phyloP scores from a whole-genome alignment of 2,329 filamentous ascomycete species.

The Talaromyces sp. region DNA sequence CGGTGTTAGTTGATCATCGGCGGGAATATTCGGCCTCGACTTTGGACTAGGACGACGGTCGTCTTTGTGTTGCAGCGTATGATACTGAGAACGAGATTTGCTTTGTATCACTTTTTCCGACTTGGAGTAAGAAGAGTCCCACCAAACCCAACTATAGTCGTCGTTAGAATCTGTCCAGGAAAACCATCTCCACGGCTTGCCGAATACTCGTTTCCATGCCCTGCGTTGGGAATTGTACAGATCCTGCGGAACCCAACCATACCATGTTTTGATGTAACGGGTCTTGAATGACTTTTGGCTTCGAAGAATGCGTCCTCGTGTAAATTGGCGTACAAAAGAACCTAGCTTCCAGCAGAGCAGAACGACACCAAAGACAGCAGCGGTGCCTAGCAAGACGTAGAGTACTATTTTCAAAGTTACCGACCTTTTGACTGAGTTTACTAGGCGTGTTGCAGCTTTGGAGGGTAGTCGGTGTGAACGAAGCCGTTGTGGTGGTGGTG shows the following conservation, averaged over 20 bases:
- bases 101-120: background rate
- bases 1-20: background rate
- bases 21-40: background rate
- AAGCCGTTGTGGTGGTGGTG: background rate
- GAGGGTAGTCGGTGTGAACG: constrained; percentile 19
- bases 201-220: constrained; percentile 16
- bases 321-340: constrained; percentile 31
- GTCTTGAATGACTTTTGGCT: constrained; percentile 24
- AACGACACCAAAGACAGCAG: constrained; percentile 32
- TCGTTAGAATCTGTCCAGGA: constrained; percentile 30
- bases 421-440: constrained; percentile 8
- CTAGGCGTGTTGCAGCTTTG: constrained; percentile 17
- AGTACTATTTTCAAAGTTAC: constrained; percentile 26
- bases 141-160: constrained; percentile 37
- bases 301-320: constrained; percentile 25
- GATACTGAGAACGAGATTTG: background rate
- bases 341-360: constrained; percentile 37
- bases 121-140: constrained; percentile 25
- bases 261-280: constrained; percentile 37
- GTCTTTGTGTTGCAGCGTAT: background rate
- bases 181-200: constrained; percentile 19
- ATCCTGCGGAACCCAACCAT: constrained; percentile 34
- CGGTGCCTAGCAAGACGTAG: constrained; percentile 29
- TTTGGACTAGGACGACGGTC: background rate
- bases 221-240: constrained; percentile 25